A percentile compares a stretch with the other conserved stretches of the same genome.
These are phyloP conservation scores for Porcisia deanei DNA, from an alignment of 208 protist species.

Conservation along the genomic window DNA sequence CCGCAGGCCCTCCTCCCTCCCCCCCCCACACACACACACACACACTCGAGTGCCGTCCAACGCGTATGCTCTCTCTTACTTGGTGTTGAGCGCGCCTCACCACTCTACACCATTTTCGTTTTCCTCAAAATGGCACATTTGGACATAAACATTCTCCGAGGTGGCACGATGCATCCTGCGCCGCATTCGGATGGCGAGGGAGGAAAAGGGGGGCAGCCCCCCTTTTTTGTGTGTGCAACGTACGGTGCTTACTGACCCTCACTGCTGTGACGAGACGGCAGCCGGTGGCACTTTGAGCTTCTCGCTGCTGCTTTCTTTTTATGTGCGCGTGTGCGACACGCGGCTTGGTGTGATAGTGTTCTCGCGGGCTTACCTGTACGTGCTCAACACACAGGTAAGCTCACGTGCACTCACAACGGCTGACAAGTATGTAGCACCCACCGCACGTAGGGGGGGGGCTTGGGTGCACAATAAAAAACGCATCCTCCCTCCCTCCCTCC, in stretches of 20 bases:
- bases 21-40: not conserved
- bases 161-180: not conserved
- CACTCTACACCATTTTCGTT: not conserved
- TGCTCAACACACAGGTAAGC: not conserved
- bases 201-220: not conserved
- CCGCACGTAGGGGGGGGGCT: too few species aligned
- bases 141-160: too few species aligned
- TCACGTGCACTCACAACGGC: not conserved
- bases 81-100: not conserved
- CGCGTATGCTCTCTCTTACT: not conserved
- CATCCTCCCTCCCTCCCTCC: too few species aligned
- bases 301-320: too few species aligned
- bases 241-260: too few species aligned
- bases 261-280: too few species aligned
- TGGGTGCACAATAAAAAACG: too few species aligned
- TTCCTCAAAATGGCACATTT: not conserved
- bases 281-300: too few species aligned
- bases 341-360: too few species aligned
- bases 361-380: too few species aligned
- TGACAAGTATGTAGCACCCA: not conserved
- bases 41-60: not conserved
- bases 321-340: too few species aligned
- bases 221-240: too few species aligned
- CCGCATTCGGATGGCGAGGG: not conserved
- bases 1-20: not conserved